Conservation (phyloP, 352 stramenopile genomes). For the Globisporangium nodosum region DNA sequence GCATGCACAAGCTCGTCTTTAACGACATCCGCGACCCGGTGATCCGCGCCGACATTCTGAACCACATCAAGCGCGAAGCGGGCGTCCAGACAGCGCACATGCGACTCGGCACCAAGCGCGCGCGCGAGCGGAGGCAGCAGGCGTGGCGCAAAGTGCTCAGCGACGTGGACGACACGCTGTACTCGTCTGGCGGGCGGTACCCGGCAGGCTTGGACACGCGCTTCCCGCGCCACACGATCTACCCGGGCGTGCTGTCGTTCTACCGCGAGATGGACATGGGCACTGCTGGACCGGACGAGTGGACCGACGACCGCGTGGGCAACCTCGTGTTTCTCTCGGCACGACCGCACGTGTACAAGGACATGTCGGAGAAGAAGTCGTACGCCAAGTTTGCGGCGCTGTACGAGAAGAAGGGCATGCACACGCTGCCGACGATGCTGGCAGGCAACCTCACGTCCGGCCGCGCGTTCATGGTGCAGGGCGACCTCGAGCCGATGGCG, state of each 20-base stretch:
- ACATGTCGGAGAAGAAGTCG: constrained; percentile 96
- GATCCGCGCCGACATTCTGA: constrained; percentile 92
- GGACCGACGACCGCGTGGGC: constrained; percentile 85
- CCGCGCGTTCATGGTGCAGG: constrained; percentile 93
- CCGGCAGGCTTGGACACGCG: constrained; percentile 93
- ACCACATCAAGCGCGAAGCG: constrained; percentile 94
- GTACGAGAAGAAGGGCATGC: constrained; percentile 90
- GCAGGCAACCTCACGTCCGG: constrained; percentile 93
- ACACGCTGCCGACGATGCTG: constrained; percentile 94
- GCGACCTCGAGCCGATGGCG: constrained; percentile 95
- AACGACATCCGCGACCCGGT: constrained; percentile 89
- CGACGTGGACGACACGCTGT: constrained; percentile 98
- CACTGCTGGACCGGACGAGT: constrained; percentile 84
- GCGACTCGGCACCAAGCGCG: constrained; percentile 82
- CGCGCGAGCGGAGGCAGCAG: constrained; percentile 71
- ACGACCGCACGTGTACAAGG: constrained; percentile 98
- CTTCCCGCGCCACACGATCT: constrained; percentile 91
- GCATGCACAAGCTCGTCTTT: constrained; percentile 98
- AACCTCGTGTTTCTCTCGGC: constrained; percentile 98
- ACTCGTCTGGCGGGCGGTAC: constrained; percentile 93
- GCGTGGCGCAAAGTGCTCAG: constrained; percentile 98
- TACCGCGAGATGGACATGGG: constrained; percentile 98
- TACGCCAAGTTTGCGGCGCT: constrained; percentile 96
- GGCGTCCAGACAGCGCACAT: constrained; percentile 93
- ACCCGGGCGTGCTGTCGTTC: constrained; percentile 97